A percentile compares a stretch with the other conserved stretches of the same genome.
These are phyloP conservation scores for Colletotrichum salicis DNA, from an alignment of 2,329 filamentous ascomycete species.

Conservation along the genomic window DNA sequence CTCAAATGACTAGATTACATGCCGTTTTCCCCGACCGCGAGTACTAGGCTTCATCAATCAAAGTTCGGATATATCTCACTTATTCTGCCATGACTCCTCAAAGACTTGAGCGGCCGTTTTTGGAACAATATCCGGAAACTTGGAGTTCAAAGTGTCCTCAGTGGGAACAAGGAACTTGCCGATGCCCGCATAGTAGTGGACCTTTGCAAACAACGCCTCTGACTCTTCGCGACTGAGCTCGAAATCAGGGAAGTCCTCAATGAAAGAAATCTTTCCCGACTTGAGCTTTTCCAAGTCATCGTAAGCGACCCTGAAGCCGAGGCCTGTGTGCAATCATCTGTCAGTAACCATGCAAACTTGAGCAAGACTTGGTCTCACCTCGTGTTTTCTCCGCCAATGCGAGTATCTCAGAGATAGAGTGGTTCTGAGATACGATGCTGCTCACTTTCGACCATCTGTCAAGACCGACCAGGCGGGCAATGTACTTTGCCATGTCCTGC, in stretches of 20 bases:
- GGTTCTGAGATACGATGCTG: constrained; percentile 46
- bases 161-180: constrained; percentile 36
- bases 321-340: neutral
- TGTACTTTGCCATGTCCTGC: constrained; percentile 42
- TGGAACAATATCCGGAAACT: constrained; percentile 42
- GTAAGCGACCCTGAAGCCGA: constrained; percentile 6
- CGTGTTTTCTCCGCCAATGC: constrained; percentile 43
- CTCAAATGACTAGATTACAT: neutral
- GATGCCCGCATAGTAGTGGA: constrained; percentile 38
- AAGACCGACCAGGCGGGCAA: constrained; percentile 50
- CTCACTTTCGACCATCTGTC: constrained; percentile 51
- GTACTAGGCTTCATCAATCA: neutral
- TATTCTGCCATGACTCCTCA: constrained; percentile 23
- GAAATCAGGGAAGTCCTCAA: constrained; percentile 36
- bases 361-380: neutral
- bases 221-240: constrained; percentile 33
- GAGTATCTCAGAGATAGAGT: constrained; percentile 51
- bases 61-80: neutral
- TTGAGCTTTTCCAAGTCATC: constrained; percentile 38
- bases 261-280: constrained; percentile 40
- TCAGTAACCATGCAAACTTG: neutral
- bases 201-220: constrained; percentile 37
- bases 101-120: constrained; percentile 39
- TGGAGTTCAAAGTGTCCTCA: constrained; percentile 39
- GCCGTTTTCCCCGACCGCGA: too few species aligned